Base-by-base conservation (phyloP, 1,284 basidiomycete genomes). In the Termitomyces sp. region DNA sequence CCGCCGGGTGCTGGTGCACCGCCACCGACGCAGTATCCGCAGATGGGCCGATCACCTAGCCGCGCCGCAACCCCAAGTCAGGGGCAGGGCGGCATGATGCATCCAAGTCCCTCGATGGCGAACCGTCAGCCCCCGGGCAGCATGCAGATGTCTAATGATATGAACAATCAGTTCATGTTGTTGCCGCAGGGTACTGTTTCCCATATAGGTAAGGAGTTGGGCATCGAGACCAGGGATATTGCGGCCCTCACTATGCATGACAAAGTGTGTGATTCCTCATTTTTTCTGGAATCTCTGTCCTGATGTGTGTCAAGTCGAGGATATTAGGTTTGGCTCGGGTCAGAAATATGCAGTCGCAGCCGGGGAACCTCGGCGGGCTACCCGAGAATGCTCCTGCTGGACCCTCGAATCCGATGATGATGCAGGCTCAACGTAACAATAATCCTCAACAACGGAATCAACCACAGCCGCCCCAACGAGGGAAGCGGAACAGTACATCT, bases 401-500 rank as follows among this genome's bases (percentile, higher is more conserved):
- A 3, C 70, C 76, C 19, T 73, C 72, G 2, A 73, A 68, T 56
- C 65, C 58, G 38, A 64, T 65, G 55, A 73, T 74, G 68, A 70
- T 68, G 49, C 66, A 21, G 19, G 38, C 12, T 24, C 57, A 61
- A 13, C 67, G 67, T 38, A 61, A 61, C 43, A 61, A 59, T 48
- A 60, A 53, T 7, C 61, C 56, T 24, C 61, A 66, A 53, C 63
- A 63, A 28, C 63, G 63, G 38, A 67, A 57, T 17, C 62, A 58
- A 34, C 63, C 53, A 26, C 68, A 59, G 44, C 67, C 64, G 54
- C 69, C 61, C 52, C 72, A 70, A 45, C 75, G 76, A 41, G 68
- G 70, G 34, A 88, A 89, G 65, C 78, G 86, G 47, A 84, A 72
- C 60, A 87, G 85, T 61, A 83, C 82, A 12, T 86, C 86, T 1